Base-by-base conservation (phyloP, 2,329 filamentous ascomycete species). In the Aspergillus unguis region DNA sequence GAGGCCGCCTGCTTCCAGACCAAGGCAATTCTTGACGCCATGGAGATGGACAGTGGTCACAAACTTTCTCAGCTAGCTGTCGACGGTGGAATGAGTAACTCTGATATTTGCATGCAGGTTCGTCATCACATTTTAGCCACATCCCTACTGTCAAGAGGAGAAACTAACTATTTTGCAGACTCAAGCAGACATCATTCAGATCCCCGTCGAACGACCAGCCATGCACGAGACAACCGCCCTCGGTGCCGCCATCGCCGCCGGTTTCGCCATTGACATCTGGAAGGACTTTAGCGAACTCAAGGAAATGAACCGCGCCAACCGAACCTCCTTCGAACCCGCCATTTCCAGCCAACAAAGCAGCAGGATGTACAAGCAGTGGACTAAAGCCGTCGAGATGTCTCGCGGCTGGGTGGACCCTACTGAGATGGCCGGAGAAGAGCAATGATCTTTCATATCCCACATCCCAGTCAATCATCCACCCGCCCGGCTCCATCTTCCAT, bases 1-100 rank as follows among this genome's bases (percentile, higher is more conserved):
- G 91, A 96, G 73, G 90, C 91, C 4, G 92, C 89, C 35, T 95
- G 91, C 75, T 95, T 89, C 78, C 91, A 96, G 73, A 95, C 90
- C 26, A 91, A 91, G 63, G 91, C 91, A 25, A 95, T 96, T 63
- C 81, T 96, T 26, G 86, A 94, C 66, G 90, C 91, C 57, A 96
- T 96, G 91, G 89, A 88, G 66, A 84, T 86, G 62, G 91, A 95
- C 73, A 91, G 86, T 48, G 85, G 85, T 33, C 85, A 92, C 67
- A 83, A 83, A 58, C 80, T 96, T 31, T 80, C 83, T 53, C 83
- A 86, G 59, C 79, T 96, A 40, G 86, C 88, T 32, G 91, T 95
- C 40, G 91, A 96, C 66, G 91, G 91, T 52, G 91, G 91, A 53
- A 89, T 96, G 80, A 91, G 87, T 63, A 92, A 90, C 72, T 92